These are phyloP conservation scores for Alternaria tenuissima DNA, from an alignment of 2,329 filamentous ascomycete genomes.

Conservation along the genomic window DNA sequence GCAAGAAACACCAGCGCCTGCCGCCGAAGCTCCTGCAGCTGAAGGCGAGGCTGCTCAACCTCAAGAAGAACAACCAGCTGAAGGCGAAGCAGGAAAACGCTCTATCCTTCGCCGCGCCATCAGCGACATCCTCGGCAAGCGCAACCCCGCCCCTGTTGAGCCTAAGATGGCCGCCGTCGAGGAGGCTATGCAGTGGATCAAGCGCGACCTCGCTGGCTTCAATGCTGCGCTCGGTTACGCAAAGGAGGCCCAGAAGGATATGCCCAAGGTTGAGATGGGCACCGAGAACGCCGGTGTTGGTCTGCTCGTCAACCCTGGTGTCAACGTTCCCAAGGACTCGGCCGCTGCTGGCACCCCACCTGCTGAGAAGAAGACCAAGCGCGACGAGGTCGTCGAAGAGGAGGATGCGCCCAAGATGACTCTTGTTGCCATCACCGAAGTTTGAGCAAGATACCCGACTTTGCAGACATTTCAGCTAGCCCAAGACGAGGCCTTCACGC, in stretches of 20 bases:
- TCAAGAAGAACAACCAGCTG: slow-evolving; percentile 35
- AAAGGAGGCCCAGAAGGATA: slow-evolving; percentile 56
- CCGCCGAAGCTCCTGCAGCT: slow-evolving; percentile 9
- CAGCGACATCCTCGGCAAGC: slow-evolving; percentile 38
- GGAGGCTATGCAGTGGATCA: slow-evolving; percentile 51
- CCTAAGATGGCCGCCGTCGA: slow-evolving; percentile 44
- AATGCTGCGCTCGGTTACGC: slow-evolving; percentile 59
- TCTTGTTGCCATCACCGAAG: slow-evolving; percentile 51
- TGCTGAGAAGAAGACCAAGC: slow-evolving; percentile 29
- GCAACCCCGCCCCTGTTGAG: slow-evolving; percentile 31
- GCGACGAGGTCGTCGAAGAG: slow-evolving; percentile 42
- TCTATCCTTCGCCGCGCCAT: slow-evolving; percentile 40
- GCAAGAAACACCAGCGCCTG: slow-evolving; percentile 20
- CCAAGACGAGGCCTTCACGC: neutral
- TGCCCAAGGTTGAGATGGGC: slow-evolving; percentile 60
- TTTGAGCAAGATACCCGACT: slow-evolving; percentile 29
- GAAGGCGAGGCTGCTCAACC: slow-evolving; percentile 20
- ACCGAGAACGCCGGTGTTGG: slow-evolving; percentile 56
- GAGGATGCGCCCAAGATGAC: slow-evolving; percentile 49
- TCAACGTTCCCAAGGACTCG: slow-evolving; percentile 49
- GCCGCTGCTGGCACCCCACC: slow-evolving; percentile 45
- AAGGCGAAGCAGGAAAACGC: slow-evolving; percentile 38
- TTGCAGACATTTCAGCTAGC: neutral
- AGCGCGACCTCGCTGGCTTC: slow-evolving; percentile 60
- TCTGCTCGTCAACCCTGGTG: slow-evolving; percentile 49